phyloP scores from a whole-genome alignment of 2,329 filamentous ascomycete genomes.

The Pyricularia grisea region DNA sequence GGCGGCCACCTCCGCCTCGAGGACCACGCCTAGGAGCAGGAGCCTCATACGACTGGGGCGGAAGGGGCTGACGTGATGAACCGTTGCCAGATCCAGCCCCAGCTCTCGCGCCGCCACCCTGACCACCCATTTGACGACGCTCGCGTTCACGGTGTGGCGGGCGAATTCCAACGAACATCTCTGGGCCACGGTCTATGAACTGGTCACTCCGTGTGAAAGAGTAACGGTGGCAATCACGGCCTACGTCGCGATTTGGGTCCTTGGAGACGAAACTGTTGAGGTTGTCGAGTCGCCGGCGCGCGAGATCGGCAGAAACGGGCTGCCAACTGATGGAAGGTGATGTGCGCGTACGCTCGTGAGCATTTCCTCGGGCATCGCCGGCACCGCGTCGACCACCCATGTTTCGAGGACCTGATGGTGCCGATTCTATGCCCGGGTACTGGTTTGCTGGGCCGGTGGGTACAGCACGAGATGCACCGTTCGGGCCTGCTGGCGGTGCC shows the following conservation, averaged over 20 bases:
- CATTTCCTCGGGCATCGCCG: background rate
- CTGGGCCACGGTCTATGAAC: conserved; percentile 64
- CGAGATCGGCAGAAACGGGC: conserved; percentile 56
- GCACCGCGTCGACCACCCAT: conserved; percentile 11
- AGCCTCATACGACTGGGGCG: conserved; percentile 2
- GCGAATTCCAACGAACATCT: conserved; percentile 57
- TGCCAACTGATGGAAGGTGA: conserved; percentile 33
- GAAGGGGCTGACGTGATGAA: background rate
- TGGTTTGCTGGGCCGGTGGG: conserved; percentile 19
- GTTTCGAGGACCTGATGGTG: conserved; percentile 20
- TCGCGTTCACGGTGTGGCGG: conserved; percentile 45
- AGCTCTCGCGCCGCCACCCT: background rate
- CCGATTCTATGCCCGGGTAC: conserved; percentile 20
- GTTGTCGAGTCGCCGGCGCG: conserved; percentile 52
- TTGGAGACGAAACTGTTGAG: conserved; percentile 33
- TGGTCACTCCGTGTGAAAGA: conserved; percentile 58
- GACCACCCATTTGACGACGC: conserved; percentile 16
- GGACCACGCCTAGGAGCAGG: background rate
- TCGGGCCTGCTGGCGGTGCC: conserved; percentile 11
- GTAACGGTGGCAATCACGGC: conserved; percentile 56
- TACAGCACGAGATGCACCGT: background rate
- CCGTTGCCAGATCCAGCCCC: background rate
- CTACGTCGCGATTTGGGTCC: conserved; percentile 29
- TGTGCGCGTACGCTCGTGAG: conserved; percentile 23
- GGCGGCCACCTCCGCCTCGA: conserved; percentile 2